Conservation (phyloP, 2,329 filamentous ascomycete genomes). For the Emericellopsis atlantica region DNA sequence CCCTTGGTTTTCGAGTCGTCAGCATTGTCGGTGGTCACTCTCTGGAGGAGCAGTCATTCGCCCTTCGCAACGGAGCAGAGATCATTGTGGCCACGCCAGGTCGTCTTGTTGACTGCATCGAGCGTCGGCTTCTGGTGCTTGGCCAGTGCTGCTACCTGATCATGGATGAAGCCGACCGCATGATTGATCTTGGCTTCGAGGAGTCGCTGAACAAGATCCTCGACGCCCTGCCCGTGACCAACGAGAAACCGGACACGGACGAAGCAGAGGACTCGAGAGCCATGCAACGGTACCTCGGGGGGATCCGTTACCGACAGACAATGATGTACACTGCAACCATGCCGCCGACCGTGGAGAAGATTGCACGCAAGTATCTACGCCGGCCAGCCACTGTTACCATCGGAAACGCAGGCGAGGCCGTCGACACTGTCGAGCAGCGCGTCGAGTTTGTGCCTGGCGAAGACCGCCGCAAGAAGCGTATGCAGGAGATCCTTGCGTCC, state of each 20-base stretch:
- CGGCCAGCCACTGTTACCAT: slow-evolving; percentile 90
- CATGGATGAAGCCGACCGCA: slow-evolving; percentile 98
- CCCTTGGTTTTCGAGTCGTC: slow-evolving; percentile 86
- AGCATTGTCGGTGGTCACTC: slow-evolving; percentile 97
- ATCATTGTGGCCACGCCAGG: slow-evolving; percentile 98
- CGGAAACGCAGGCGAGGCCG: slow-evolving; percentile 86
- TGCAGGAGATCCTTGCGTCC: slow-evolving; percentile 78
- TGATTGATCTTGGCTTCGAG: slow-evolving; percentile 98
- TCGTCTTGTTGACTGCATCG: slow-evolving; percentile 93
- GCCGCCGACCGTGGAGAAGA: slow-evolving; percentile 83
- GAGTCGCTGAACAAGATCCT: slow-evolving; percentile 96
- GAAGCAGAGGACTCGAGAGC: slow-evolving; percentile 73
- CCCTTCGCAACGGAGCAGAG: slow-evolving; percentile 82
- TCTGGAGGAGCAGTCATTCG: slow-evolving; percentile 85
- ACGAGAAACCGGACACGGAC: slow-evolving; percentile 91
- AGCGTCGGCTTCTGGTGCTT: slow-evolving; percentile 79
- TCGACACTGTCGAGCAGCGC: slow-evolving; percentile 94
- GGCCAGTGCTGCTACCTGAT: slow-evolving; percentile 97
- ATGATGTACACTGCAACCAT: slow-evolving; percentile 99
- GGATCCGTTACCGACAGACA: slow-evolving; percentile 81
- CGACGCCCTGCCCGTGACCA: slow-evolving; percentile 79
- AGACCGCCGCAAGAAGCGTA: slow-evolving; percentile 91
- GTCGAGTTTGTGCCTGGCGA: slow-evolving; percentile 86
- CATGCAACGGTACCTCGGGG: slow-evolving; percentile 72
- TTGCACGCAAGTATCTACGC: slow-evolving; percentile 92